These are phyloP conservation scores for Mortierella sp. DNA, from an alignment of 371 early-diverging fungal species.

Conservation along the genomic window DNA sequence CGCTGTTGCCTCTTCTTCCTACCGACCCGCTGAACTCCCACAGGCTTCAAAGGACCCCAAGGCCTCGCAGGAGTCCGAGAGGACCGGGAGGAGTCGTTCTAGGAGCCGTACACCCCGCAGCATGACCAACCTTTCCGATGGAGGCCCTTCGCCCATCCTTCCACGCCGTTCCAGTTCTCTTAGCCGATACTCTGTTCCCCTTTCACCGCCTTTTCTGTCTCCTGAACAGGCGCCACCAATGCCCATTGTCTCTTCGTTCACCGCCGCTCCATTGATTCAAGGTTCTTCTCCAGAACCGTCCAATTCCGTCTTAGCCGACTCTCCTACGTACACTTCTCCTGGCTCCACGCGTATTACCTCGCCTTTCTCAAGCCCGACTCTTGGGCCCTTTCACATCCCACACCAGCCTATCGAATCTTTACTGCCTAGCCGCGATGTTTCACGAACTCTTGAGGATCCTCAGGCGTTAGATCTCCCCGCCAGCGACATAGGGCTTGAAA, in stretches of 20 bases:
- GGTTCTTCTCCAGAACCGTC: not conserved
- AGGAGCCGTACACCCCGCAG: slow-evolving; percentile 39
- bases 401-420: not conserved
- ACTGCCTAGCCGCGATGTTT: not conserved
- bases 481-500: not conserved
- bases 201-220: slow-evolving; percentile 15
- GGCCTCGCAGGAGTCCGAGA: slow-evolving; percentile 54
- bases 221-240: slow-evolving; percentile 33
- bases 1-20: slow-evolving; percentile 51
- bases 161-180: slow-evolving; percentile 55
- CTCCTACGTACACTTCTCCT: not conserved
- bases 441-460: not conserved
- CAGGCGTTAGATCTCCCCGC: not conserved
- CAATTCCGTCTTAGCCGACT: not conserved
- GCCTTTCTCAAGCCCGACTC: slow-evolving; percentile 40
- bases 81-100: slow-evolving; percentile 58
- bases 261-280: not conserved
- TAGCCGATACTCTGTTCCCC: slow-evolving; percentile 39
- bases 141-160: slow-evolving; percentile 26
- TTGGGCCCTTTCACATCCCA: slow-evolving; percentile 42
- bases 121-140: slow-evolving; percentile 16
- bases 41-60: slow-evolving; percentile 39
- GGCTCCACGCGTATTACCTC: not conserved
- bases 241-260: slow-evolving; percentile 17
- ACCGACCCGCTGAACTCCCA: slow-evolving; percentile 25